Conservation (phyloP, 2,329 filamentous ascomycete species). For the Saccharata proteae region DNA sequence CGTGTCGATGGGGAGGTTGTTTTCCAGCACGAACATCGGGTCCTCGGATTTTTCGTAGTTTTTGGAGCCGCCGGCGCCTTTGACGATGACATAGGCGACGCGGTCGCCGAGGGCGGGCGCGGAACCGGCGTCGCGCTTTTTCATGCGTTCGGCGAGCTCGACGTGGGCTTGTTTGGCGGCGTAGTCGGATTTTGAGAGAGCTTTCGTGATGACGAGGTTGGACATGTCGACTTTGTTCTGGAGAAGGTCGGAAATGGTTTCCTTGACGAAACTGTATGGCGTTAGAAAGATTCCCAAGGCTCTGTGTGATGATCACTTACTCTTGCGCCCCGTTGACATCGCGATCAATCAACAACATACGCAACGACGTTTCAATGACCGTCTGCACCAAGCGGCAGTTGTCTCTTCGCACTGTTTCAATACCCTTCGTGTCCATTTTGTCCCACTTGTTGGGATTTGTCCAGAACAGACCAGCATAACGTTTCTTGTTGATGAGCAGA, state of each 20-base stretch:
- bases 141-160: slow-evolving; percentile 91
- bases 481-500: slow-evolving; percentile 98
- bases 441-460: slow-evolving; percentile 89
- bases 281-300: slow-evolving; percentile 24
- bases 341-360: slow-evolving; percentile 90
- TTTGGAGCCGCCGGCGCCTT: slow-evolving; percentile 76
- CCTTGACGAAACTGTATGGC: slow-evolving; percentile 70
- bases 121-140: slow-evolving; percentile 88
- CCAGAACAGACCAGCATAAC: slow-evolving; percentile 96
- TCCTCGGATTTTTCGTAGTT: slow-evolving; percentile 98
- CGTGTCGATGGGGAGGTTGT: slow-evolving; percentile 96
- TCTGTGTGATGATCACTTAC: slow-evolving; percentile 42
- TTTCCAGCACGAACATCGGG: slow-evolving; percentile 89
- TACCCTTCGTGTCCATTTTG: slow-evolving; percentile 99
- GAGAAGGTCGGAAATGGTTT: slow-evolving; percentile 84
- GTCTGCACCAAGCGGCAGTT: slow-evolving; percentile 93
- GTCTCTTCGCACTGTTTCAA: slow-evolving; percentile 93
- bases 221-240: slow-evolving; percentile 99
- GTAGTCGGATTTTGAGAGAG: slow-evolving; percentile 70
- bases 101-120: slow-evolving; percentile 87
- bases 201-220: slow-evolving; percentile 97
- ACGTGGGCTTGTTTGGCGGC: slow-evolving; percentile 89
- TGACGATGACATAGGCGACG: slow-evolving; percentile 96
- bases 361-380: slow-evolving; percentile 90
- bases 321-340: slow-evolving; percentile 86